These are phyloP conservation scores for Leccinum aurantiacum DNA, from an alignment of 768 basidiomycete genomes.

Conservation along the genomic window DNA sequence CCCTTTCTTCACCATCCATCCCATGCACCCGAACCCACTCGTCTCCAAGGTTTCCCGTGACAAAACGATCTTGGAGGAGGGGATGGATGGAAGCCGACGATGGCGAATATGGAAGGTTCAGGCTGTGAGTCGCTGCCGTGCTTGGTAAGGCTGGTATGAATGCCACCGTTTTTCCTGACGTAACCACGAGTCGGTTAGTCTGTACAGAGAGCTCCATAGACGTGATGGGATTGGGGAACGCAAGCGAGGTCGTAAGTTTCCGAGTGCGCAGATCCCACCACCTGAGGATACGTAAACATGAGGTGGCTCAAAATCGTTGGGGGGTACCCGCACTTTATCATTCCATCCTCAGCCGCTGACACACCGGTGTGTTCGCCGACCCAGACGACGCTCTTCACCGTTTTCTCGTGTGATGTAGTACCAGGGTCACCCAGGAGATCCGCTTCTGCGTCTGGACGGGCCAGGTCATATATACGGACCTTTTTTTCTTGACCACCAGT, in stretches of 20 bases:
- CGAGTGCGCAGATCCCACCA: slow-evolving; percentile 96
- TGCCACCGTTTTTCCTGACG: slow-evolving; percentile 88
- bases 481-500: slow-evolving; percentile 98
- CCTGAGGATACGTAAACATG: slow-evolving; percentile 42
- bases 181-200: slow-evolving; percentile 83
- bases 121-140: slow-evolving; percentile 65
- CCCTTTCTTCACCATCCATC: slow-evolving; percentile 85
- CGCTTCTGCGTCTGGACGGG: slow-evolving; percentile 83
- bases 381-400: slow-evolving; percentile 92
- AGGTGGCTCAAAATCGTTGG: neutral
- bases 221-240: slow-evolving; percentile 78
- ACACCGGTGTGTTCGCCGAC: slow-evolving; percentile 85
- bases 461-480: slow-evolving; percentile 91
- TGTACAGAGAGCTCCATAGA: slow-evolving; percentile 90
- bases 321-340: slow-evolving; percentile 65
- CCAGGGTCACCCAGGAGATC: slow-evolving; percentile 69
- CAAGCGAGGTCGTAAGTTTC: slow-evolving; percentile 64
- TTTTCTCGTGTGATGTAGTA: slow-evolving; percentile 76
- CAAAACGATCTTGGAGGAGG: slow-evolving; percentile 81
- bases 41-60: slow-evolving; percentile 85
- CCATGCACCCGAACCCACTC: slow-evolving; percentile 97
- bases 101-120: slow-evolving; percentile 80
- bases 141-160: slow-evolving; percentile 80
- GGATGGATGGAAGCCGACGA: slow-evolving; percentile 97
- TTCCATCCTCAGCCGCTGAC: slow-evolving; percentile 88